Evolutionary conservation across 1,284 basidiomycete genomes (phyloP), one percentile per base, ranked within the genome.

Genomic region (Cystobasidium sp.): DNA sequence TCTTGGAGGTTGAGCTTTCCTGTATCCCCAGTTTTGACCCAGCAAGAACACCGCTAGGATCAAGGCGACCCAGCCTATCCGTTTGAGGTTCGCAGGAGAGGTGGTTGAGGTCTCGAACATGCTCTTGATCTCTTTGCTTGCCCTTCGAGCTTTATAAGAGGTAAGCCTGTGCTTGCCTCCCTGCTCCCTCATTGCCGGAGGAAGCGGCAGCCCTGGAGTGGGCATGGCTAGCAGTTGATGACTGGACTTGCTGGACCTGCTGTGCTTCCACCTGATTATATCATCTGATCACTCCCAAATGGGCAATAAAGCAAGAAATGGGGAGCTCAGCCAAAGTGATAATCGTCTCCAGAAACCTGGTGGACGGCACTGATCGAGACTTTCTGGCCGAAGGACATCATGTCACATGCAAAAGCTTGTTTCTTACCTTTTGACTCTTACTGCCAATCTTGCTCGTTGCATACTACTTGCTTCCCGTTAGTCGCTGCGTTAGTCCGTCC

Each of bases 161-260:
- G 68, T 49, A 43, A 69, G 68, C 68, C 43, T 16, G 59, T 51
- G 14, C 44, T 49, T 43, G 52, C 16, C 37, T 20, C 24, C 37
- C 58, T 63, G 46, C 49, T 39, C 47, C 10, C 49, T 62, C 46
- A 53, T 55, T 31, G 47, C n/a, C 10, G 69, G 46, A 16, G 61
- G 69, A 16, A 71, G 47, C 37, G 69, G 69, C 69, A 71, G 69
- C 20, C 69, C 69, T 55, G 69, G 69, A 10, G 59, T 59, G 46
- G 69, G 56, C 69, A 71, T 71, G 59, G 37, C 43, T n/a, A 20
- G 49, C 16, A 20, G 61, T 9, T 7, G 31, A 43, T 22, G 52
- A 22, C 52, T 53, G 9, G 52, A 53, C 18, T 53, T 16, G 20
- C 9, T 53, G 52, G 52, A 22, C 5, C 18, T 20, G 52, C 20